These are phyloP conservation scores for Fusarium pseudonygamai DNA, from an alignment of 2,329 filamentous ascomycete genomes.

Conservation along the genomic window DNA sequence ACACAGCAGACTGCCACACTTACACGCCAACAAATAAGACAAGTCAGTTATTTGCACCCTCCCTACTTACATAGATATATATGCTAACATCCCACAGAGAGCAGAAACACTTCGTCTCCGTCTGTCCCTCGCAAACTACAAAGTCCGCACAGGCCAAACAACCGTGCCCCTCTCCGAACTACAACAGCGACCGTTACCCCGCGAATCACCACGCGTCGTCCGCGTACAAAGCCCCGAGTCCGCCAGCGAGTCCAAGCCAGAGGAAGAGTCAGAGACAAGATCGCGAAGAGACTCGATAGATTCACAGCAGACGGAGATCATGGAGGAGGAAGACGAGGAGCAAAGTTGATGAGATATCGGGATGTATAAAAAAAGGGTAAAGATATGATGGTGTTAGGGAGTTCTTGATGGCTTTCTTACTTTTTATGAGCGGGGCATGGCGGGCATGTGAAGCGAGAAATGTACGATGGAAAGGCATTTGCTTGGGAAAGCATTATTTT, in stretches of 20 bases:
- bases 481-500: slow-evolving; percentile 3
- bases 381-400: slow-evolving; percentile 18
- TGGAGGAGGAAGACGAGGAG: slow-evolving; percentile 11
- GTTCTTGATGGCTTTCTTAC: slow-evolving; percentile 12
- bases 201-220: slow-evolving; percentile 34
- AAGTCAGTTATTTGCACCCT: slow-evolving; percentile 49
- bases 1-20: slow-evolving; percentile 39
- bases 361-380: not conserved
- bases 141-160: slow-evolving; percentile 77
- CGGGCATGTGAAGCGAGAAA: slow-evolving; percentile 9
- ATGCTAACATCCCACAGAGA: slow-evolving; percentile 54
- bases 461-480: not conserved
- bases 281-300: slow-evolving; percentile 27
- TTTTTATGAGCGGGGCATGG: slow-evolving; percentile 10
- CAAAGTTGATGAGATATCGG: not conserved
- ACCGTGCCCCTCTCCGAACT: slow-evolving; percentile 71
- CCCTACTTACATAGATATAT: not conserved
- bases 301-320: slow-evolving; percentile 28
- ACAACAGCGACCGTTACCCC: slow-evolving; percentile 50
- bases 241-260: not conserved
- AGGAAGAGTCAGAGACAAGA: slow-evolving; percentile 4
- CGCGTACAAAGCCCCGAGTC: slow-evolving; percentile 39
- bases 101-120: slow-evolving; percentile 73
- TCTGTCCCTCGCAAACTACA: slow-evolving; percentile 78
- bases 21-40: slow-evolving; percentile 63